These are phyloP conservation scores for Crepidotus variabilis DNA, from an alignment of 768 basidiomycete genomes.

Conservation along the genomic window DNA sequence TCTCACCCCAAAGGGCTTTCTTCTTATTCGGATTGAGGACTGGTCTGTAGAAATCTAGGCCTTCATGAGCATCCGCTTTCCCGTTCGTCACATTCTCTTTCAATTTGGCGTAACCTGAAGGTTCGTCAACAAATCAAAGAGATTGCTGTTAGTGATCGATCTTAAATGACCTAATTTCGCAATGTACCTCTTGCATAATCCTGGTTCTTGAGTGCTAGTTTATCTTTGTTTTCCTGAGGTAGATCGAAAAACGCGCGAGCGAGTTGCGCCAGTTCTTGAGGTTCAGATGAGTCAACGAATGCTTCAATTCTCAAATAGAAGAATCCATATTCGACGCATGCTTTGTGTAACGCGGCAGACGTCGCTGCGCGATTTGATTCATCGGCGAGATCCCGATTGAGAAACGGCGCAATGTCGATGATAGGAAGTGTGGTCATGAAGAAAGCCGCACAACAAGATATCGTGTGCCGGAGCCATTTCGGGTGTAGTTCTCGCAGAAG, in stretches of 20 bases:
- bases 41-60: conserved; percentile 76
- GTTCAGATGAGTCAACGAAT: conserved; percentile 52
- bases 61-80: conserved; percentile 83
- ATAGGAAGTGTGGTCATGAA: conserved; percentile 49
- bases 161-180: neutral
- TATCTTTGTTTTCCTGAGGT: conserved; percentile 77
- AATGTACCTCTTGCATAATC: conserved; percentile 72
- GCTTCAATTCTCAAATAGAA: conserved; percentile 79
- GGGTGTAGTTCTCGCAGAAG: neutral
- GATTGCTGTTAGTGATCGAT: neutral
- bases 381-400: conserved; percentile 31
- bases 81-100: conserved; percentile 87
- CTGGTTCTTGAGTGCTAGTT: conserved; percentile 59
- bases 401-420: conserved; percentile 68
- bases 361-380: conserved; percentile 38
- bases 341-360: conserved; percentile 60
- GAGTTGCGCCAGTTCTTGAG: conserved; percentile 59
- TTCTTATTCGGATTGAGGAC: conserved; percentile 67
- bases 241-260: conserved; percentile 71
- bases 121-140: neutral
- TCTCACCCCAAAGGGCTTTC: conserved; percentile 76
- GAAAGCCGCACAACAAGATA: neutral
- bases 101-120: conserved; percentile 71
- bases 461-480: neutral
- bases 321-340: conserved; percentile 81